Evolutionary conservation across 208 protist genomes (phyloP), one percentile per base, ranked within the genome.

Genomic region (Endotrypanum monterogeii): DNA sequence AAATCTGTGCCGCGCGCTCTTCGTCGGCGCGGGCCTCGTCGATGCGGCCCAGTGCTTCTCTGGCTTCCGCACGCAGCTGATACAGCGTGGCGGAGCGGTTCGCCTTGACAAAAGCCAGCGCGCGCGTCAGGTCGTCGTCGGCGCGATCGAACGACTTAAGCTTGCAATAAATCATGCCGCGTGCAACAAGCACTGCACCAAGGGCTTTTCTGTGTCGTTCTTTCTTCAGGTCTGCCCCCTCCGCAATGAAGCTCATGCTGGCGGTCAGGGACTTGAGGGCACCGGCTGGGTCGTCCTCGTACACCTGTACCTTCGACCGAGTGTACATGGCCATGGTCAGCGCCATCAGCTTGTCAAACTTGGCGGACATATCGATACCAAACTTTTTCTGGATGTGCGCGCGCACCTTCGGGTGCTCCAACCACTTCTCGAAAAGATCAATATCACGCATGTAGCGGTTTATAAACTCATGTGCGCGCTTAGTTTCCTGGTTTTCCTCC

Each of bases 381-480:
- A 96, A 94, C 77, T 96, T 96, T 68, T 91, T 92, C 69, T 94
- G 76, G 62, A 96, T 91, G 83, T 96, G 92, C 41, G 86, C 80
- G n/a, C 87, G 84, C 81, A 96, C 92, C 67, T 96, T 96, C 35
- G 89, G 89, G 72, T 96, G 92, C 80, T 94, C 89, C 56, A 96
- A 84, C 90, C 92, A 96, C 83, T 94, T 93, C 76, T 92, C 80
- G 70, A 96, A 96, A n/a, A 96, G 80, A 74, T 96, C 92, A 60
- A 96, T 84, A 63, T 96, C 92, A 20, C 92, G 89, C 87, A 96
- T 88, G 83, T 96, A 96, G 60, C 90, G 92, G 79, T 96, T 96
- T 35, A 95, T 90, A 79, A 94, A 96, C 78, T 94, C 89, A 71
- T 95, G 92, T 7, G 92, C 88, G 67, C 84, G 84, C 82, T 94